Percentiles rank a stretch among this genome's conserved stretches.
Conservation (phyloP, 768 basidiomycete genomes). For the Botryobasidium botryosum region DNA sequence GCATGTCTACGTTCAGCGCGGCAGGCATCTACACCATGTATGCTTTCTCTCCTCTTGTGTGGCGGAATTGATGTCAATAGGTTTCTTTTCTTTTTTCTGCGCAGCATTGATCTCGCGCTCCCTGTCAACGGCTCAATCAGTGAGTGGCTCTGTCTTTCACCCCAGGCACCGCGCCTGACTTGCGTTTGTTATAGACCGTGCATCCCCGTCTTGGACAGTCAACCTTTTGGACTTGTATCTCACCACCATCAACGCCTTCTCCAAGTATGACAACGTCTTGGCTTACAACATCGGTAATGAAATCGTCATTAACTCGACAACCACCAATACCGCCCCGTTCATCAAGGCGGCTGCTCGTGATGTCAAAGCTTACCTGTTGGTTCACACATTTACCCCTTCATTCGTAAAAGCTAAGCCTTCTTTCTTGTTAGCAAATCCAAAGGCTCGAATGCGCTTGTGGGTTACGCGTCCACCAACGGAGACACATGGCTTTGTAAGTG, state of each 20-base stretch:
- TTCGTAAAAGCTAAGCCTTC: too few species aligned
- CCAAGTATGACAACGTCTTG: slow-evolving; percentile 76
- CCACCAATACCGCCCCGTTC: slow-evolving; percentile 52
- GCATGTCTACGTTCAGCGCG: slow-evolving; percentile 58
- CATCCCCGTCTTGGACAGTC: slow-evolving; percentile 58
- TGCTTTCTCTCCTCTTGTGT: slow-evolving; percentile 17
- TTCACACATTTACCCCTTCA: slow-evolving; percentile 11
- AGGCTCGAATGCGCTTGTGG: slow-evolving; percentile 46
- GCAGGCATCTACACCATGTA: slow-evolving; percentile 86
- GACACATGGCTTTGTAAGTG: slow-evolving; percentile 36
- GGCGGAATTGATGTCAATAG: background rate
- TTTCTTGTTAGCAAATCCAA: slow-evolving; percentile 58
- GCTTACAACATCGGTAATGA: slow-evolving; percentile 89
- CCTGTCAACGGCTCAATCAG: slow-evolving; percentile 79
- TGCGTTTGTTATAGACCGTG: too few species aligned
- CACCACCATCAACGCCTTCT: slow-evolving; percentile 59
- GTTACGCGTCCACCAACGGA: slow-evolving; percentile 77
- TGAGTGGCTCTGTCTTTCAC: slow-evolving; percentile 20
- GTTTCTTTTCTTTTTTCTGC: background rate
- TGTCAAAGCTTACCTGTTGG: slow-evolving; percentile 66
- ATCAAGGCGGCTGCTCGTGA: slow-evolving; percentile 89
- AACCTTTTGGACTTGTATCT: slow-evolving; percentile 67
- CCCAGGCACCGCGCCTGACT: slow-evolving; percentile 8
- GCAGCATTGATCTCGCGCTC: slow-evolving; percentile 69
- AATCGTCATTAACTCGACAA: slow-evolving; percentile 33